Evolutionary conservation across 1,284 basidiomycete genomes (phyloP).

Genomic region (Trichosporon ovoides): DNA sequence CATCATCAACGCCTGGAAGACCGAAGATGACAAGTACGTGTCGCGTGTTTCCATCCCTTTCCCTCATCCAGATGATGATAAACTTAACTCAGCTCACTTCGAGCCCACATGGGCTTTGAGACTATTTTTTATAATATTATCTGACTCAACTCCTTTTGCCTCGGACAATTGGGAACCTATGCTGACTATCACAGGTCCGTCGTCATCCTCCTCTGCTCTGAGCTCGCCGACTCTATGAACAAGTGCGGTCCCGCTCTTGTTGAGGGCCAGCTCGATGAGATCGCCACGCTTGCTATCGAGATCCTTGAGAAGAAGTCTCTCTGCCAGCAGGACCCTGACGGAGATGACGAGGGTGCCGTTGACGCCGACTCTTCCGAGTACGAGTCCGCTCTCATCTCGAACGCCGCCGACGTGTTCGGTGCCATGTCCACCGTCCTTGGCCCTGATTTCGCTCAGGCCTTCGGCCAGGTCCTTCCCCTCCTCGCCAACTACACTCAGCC

Average conservation of each 20-base stretch:
- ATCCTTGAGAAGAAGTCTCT: conserved; percentile 88
- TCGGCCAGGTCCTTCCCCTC: conserved; percentile 79
- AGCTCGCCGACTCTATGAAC: conserved; percentile 83
- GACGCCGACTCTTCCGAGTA: conserved; percentile 77
- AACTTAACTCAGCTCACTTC: conserved; percentile 80
- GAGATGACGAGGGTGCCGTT: conserved; percentile 73
- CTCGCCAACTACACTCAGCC: conserved; percentile 90
- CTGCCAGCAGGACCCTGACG: conserved; percentile 94
- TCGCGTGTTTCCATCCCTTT: conserved; percentile 11
- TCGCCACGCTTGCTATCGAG: conserved; percentile 72
- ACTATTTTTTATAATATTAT: conserved; percentile 47
- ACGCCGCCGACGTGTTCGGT: conserved; percentile 91
- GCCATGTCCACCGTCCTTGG: conserved; percentile 82
- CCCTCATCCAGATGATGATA: conserved; percentile 55
- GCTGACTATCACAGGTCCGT: conserved; percentile 63
- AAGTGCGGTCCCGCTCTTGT: conserved; percentile 82
- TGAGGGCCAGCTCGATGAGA: conserved; percentile 63
- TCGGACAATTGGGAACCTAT: conserved; percentile 5
- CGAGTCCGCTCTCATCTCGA: conserved; percentile 89
- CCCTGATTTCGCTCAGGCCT: conserved; percentile 75
- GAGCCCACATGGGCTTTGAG: conserved; percentile 61
- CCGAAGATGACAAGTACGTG: conserved; percentile 96
- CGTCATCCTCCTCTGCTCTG: conserved; percentile 76
- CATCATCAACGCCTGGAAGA: conserved; percentile 83
- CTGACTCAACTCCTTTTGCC: conserved; percentile 32